Base-by-base conservation (phyloP, 345 rosid genomes). In the Acer yangbiense region DNA sequence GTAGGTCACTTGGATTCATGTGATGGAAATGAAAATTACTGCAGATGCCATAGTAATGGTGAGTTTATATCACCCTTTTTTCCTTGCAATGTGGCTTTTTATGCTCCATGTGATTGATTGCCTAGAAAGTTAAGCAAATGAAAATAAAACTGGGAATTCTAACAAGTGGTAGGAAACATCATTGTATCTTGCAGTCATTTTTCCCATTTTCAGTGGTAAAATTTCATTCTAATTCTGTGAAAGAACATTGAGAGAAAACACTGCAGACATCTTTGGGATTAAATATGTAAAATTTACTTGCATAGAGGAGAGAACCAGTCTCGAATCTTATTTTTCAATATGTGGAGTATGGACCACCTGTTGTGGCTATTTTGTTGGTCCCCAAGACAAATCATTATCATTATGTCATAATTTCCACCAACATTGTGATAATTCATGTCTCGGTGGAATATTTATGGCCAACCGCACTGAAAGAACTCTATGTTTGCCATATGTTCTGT, bases 1-100 rank as follows among this genome's bases (percentile, higher is more conserved):
- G 94, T 93, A 48, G 97, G 98, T 50, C 99, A 95, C 89, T 75
- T 89, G 83, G 96, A 91, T 78, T 86, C 93, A 9, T 95, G 99
- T 83, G 94, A 87, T 74, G 95, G 96, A 55, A 95, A 83, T 76
- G 86, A 80, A 63, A 83, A 76, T 82, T 87, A 79, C 76, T 95
- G 99, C 78, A 80, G 69, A 16, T 95, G 99, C 76, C 93, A 84
- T 74, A 64, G 63, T 58, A 86, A 83, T 46, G 94, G 97, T 92
- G 69, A 90, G 89, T 88, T 62, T 62, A 44, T 66, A 29, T 69
- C 55, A 71, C 73, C 32, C 69, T 44, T 66, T 54, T 60, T 66
- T 57, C n/a, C 69, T 27, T 76, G 68, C 61, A 61, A 78, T 79
- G 25, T 73, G 11, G 66, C 44, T 43, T 54, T 72, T 69, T 52